phyloP scores from a whole-genome alignment of 306 rosid species.

The Abrus pulchellus region DNA sequence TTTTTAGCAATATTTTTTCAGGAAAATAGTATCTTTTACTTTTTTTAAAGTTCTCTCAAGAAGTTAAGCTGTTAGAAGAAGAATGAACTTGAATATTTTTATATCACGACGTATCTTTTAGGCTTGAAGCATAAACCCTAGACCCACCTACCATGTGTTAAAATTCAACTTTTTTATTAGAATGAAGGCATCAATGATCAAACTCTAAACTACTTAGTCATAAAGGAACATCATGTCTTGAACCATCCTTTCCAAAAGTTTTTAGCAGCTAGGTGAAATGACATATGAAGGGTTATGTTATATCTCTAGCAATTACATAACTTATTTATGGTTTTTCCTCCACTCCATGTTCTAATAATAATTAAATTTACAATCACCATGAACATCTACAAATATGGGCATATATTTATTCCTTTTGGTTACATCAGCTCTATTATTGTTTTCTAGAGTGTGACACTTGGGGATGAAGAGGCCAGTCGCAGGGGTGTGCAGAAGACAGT shows the following conservation, averaged over 20 bases:
- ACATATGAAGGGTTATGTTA: background rate
- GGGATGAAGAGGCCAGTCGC: slow-evolving; percentile 97
- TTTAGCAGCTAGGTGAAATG: background rate
- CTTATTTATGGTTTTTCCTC: background rate
- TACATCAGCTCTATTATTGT: slow-evolving; percentile 43
- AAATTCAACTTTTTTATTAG: no score
- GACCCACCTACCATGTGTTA: no score
- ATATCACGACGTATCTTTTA: background rate
- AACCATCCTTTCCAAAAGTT: background rate
- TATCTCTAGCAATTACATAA: background rate
- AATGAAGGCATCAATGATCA: no score
- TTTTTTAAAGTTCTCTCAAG: background rate
- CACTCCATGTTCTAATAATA: background rate
- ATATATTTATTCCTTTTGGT: slow-evolving; percentile 44
- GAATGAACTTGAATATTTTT: no score
- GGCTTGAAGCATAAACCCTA: no score
- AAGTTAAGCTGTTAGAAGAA: background rate
- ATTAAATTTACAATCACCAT: background rate
- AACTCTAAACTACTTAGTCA: background rate
- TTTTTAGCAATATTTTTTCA: background rate
- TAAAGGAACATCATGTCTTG: background rate
- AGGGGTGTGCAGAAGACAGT: slow-evolving; percentile 96
- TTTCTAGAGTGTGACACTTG: slow-evolving; percentile 88
- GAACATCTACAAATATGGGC: slow-evolving; percentile 9
- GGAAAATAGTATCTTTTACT: background rate